These are phyloP conservation scores for Globisporangium parvum DNA, from an alignment of 352 stramenopile genomes.

Conservation along the genomic window DNA sequence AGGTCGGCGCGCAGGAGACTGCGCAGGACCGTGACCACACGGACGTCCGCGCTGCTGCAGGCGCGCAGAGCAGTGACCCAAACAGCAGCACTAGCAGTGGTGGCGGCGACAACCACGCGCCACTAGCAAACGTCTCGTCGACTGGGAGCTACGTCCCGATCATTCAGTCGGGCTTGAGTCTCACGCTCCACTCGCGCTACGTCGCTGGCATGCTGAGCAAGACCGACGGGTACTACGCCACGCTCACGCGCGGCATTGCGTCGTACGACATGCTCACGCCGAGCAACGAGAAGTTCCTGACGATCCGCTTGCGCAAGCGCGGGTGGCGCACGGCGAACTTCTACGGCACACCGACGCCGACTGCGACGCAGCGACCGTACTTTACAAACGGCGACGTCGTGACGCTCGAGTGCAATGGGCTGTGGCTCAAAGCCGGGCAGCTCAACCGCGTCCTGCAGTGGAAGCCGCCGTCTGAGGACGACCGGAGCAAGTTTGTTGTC, in stretches of 20 bases:
- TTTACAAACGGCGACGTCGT: conserved; percentile 85
- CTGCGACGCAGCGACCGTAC: conserved; percentile 45
- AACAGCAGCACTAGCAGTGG: background rate
- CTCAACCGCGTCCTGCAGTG: conserved; percentile 84
- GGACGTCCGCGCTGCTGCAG: background rate
- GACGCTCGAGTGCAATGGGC: conserved; percentile 81
- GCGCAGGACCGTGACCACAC: conserved; percentile 5
- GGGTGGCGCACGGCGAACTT: conserved; percentile 44
- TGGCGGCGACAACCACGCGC: conserved; percentile 4
- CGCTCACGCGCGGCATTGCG: conserved; percentile 58
- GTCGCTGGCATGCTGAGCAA: conserved; percentile 79
- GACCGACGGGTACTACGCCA: conserved; percentile 81
- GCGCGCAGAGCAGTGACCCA: background rate
- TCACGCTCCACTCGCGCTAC: conserved; percentile 70
- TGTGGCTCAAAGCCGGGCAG: conserved; percentile 71
- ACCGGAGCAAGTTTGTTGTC: conserved; percentile 85
- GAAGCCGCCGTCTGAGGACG: conserved; percentile 78
- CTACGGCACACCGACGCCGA: conserved; percentile 17
- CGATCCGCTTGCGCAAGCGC: conserved; percentile 73
- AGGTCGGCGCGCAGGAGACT: conserved; percentile 35
- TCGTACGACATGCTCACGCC: conserved; percentile 81
- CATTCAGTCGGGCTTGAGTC: conserved; percentile 64
- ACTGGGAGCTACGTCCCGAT: conserved; percentile 27
- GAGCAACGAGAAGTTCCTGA: conserved; percentile 81
- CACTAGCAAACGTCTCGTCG: conserved; percentile 3